Conservation (phyloP, 2,329 filamentous ascomycete species). For the Geosmithia putterillii region DNA sequence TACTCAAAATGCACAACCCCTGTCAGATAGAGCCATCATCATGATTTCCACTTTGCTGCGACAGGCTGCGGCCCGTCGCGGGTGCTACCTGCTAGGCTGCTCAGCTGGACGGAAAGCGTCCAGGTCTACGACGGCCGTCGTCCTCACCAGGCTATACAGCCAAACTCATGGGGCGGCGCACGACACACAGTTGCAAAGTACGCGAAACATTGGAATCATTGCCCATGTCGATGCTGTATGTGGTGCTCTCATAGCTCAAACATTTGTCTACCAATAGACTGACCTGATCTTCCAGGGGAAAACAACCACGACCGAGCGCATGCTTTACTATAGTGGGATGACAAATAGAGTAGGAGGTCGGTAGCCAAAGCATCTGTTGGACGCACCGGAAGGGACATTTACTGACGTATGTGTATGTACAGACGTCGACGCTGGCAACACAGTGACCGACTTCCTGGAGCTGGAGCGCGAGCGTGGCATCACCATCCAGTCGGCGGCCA, state of each 20-base stretch:
- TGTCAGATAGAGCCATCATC: constrained; percentile 5
- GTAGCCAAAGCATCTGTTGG: constrained; percentile 9
- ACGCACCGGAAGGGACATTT: background rate
- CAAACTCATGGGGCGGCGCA: constrained; percentile 4
- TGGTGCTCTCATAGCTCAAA: constrained; percentile 2
- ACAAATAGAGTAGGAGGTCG: constrained; percentile 69
- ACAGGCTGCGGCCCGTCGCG: constrained; percentile 7
- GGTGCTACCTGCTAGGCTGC: constrained; percentile 2
- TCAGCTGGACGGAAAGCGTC: background rate
- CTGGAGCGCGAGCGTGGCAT: constrained; percentile 87
- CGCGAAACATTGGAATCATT: constrained; percentile 95
- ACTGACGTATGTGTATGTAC: background rate
- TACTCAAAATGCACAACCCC: background rate
- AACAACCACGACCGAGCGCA: constrained; percentile 96
- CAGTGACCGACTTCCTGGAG: constrained; percentile 91
- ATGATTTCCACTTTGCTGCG: constrained; percentile 11
- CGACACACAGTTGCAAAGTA: constrained; percentile 31
- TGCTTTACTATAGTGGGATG: constrained; percentile 93
- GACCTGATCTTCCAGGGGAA: constrained; percentile 48
- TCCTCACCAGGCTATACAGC: constrained; percentile 6
- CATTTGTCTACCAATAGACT: background rate
- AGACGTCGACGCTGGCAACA: constrained; percentile 94
- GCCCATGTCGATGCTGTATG: constrained; percentile 87
- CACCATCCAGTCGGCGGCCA: constrained; percentile 93
- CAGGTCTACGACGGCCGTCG: background rate